A percentile compares a stretch with the other conserved stretches of the same genome.
These are phyloP conservation scores for Eucalyptus guilfoylei DNA, from an alignment of 345 rosid species.

Conservation along the genomic window DNA sequence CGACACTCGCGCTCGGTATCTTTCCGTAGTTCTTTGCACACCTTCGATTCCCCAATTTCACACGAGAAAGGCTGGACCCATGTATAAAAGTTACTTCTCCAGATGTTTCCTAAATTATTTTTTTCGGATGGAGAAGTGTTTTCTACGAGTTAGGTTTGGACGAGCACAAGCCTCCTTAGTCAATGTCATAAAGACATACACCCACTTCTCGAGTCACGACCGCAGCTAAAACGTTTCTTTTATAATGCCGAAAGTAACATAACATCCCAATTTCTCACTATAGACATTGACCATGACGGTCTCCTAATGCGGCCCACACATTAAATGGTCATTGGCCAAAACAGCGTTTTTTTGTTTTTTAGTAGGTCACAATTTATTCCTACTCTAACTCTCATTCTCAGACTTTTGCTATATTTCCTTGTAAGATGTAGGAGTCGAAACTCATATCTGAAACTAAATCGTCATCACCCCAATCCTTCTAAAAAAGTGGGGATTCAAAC, in stretches of 20 bases:
- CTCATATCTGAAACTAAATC: rapidly evolving
- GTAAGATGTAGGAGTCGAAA: rapidly evolving
- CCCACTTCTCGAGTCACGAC: not conserved
- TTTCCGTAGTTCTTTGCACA: not conserved
- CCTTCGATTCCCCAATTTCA: not conserved
- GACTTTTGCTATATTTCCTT: rapidly evolving
- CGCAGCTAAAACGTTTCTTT: not conserved
- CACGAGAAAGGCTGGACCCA: not conserved
- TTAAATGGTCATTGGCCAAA: not conserved
- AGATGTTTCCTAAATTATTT: not conserved
- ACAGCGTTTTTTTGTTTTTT: no score
- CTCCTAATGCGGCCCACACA: not conserved
- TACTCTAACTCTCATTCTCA: rapidly evolving
- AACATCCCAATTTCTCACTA: no score
- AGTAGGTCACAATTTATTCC: rapidly evolving
- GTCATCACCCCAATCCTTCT: rapidly evolving
- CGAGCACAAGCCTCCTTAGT: not conserved
- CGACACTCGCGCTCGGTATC: not conserved
- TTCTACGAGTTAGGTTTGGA: not conserved
- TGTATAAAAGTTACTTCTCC: not conserved
- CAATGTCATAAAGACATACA: not conserved
- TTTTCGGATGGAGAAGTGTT: not conserved
- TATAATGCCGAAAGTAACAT: not conserved
- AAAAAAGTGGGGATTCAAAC: rapidly evolving
- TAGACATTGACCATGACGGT: not conserved